These are phyloP conservation scores for Kwoniella heveanensis DNA, from an alignment of 768 basidiomycete genomes.

Conservation along the genomic window DNA sequence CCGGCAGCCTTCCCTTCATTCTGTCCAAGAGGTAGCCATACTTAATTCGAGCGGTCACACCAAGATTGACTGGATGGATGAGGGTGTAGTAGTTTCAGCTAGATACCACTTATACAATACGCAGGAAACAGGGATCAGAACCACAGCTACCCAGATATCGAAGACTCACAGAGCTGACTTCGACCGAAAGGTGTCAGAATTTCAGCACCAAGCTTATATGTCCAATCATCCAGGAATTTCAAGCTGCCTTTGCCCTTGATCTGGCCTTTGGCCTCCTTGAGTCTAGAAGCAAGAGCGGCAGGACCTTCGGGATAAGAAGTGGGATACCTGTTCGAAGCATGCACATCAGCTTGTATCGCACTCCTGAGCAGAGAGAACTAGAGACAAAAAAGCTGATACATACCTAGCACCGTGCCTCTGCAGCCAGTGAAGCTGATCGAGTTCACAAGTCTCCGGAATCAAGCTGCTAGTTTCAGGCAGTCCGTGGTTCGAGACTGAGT, in stretches of 20 bases:
- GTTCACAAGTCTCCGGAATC: constrained; percentile 43
- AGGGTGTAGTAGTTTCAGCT: too few species aligned
- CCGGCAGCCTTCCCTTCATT: constrained; percentile 69
- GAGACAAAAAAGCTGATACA: background rate
- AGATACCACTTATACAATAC: too few species aligned
- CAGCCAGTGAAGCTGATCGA: constrained; percentile 52
- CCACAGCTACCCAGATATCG: background rate
- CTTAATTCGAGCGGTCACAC: constrained; percentile 67
- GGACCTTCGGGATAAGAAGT: constrained; percentile 42
- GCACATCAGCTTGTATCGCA: background rate
- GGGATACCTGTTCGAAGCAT: constrained; percentile 38
- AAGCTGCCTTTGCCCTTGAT: constrained; percentile 64
- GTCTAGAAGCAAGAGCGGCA: constrained; percentile 28
- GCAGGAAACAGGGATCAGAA: too few species aligned
- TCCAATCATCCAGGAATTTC: constrained; percentile 79
- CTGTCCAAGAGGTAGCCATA: constrained; percentile 77
- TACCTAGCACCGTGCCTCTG: constrained; percentile 54
- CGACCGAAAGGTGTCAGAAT: constrained; percentile 84
- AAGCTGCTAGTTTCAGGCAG: constrained; percentile 44
- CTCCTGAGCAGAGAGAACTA: background rate
- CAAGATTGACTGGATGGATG: constrained; percentile 61
- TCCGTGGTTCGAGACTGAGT: constrained; percentile 51
- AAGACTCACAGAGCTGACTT: constrained; percentile 67
- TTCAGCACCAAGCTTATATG: constrained; percentile 86
- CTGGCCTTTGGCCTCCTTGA: constrained; percentile 29